Base-by-base conservation (phyloP, 768 basidiomycete species). In the Naganishia randhawae region DNA sequence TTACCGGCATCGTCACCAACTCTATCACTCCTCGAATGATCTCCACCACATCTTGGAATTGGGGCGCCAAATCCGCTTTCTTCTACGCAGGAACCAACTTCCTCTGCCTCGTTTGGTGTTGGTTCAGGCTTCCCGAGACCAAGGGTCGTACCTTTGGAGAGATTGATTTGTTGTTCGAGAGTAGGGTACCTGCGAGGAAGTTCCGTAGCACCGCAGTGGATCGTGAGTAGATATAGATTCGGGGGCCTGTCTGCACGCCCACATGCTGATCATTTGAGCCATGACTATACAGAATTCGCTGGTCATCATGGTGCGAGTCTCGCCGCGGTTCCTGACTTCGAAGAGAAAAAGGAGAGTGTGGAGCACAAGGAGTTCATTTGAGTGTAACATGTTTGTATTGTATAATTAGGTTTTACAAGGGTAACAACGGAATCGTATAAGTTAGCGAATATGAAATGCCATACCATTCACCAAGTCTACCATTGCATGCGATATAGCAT, bases 131-230 rank as follows among this genome's bases (percentile, higher is more conserved):
- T 17, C 73, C 72, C 11, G 70, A 71, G 63, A 69, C 63, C 31
- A 69, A 53, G 42, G 72, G 54, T 19, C 45, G 73, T 13, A 52
- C 66, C 1, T 75, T 69, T 65, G 63, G 65, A 5, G 75, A 77
- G 27, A 63, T 77, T 66, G 78, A 79, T 54, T 55, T 76, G 27
- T 37, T 79, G 48, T 78, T 79, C 69, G 72, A 72, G 45, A 72
- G 74, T 39, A 54, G 66, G n/a, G 65, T 76, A 11, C 68, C 75
- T 13, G 76, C 78, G 0, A 39, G 78, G 42, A 75, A 74, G 64
- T 79, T 77, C 73, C 69, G 67, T 53, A 50, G 37, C 50, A 74
- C 74, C 33, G 70, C 70, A 42, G 67, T 68, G 19, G 53, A 68
- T 19, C 45, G 67, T 68, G n/a, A 48, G 67, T 68, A 41, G 45